These are phyloP conservation scores for Pyrus bretschneideri DNA, from an alignment of 306 rosid species.

Conservation along the genomic window DNA sequence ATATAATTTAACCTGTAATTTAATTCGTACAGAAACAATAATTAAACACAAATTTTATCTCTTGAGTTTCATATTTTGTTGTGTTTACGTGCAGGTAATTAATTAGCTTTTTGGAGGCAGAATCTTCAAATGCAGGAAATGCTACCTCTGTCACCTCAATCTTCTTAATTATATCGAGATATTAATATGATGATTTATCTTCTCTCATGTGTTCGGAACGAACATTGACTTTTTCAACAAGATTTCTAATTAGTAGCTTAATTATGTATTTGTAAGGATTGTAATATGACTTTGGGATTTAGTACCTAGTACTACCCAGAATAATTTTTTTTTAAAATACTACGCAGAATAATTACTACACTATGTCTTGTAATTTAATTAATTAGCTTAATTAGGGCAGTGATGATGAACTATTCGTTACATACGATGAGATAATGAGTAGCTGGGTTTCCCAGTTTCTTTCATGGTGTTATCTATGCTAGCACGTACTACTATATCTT, in stretches of 20 bases:
- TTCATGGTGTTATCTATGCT: background rate
- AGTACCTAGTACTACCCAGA: background rate
- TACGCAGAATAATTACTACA: background rate
- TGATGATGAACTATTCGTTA: background rate
- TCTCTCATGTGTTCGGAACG: too few species aligned
- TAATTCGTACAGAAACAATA: background rate
- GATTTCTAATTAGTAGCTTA: background rate
- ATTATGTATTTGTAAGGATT: background rate
- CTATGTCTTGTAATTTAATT: background rate
- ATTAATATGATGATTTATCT: too few species aligned
- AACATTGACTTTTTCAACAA: too few species aligned
- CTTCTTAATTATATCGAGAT: background rate
- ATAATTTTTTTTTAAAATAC: too few species aligned
- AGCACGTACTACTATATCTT: too few species aligned
- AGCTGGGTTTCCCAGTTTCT: background rate
- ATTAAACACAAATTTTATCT: too few species aligned
- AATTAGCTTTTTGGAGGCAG: background rate
- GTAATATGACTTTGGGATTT: background rate
- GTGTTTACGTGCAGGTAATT: background rate
- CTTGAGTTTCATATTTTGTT: too few species aligned
- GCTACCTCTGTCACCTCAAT: background rate
- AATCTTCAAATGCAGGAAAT: background rate
- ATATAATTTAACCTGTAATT: background rate
- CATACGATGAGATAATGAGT: background rate
- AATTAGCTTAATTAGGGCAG: background rate